A percentile compares a stretch with the other conserved stretches of the same genome.
Conservation (phyloP, 1,139 yeast genomes). For the Trichomonascaceae sp. region DNA sequence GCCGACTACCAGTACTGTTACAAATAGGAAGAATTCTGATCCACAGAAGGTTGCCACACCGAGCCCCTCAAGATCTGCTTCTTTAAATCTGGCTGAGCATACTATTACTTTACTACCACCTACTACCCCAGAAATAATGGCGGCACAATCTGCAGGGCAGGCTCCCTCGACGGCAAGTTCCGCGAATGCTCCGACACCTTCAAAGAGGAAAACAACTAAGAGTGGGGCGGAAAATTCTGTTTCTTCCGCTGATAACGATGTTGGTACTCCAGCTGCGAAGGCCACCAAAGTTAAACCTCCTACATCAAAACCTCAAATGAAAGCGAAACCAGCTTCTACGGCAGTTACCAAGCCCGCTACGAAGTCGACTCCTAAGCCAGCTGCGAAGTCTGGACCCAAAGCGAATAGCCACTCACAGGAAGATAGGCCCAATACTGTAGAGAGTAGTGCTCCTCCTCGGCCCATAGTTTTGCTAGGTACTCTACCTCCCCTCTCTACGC, state of each 20-base stretch:
- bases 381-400: background rate
- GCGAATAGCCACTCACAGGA: background rate
- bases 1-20: background rate
- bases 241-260: background rate
- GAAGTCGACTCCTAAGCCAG: background rate
- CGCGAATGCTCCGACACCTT: constrained; percentile 4
- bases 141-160: constrained; percentile 1
- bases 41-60: constrained; percentile 19
- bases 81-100: constrained; percentile 6
- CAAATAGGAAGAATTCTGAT: constrained; percentile 9
- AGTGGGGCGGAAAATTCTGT: background rate
- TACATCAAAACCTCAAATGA: background rate
- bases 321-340: background rate
- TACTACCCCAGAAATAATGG: constrained; percentile 7
- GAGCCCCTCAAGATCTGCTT: constrained; percentile 12
- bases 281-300: background rate
- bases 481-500: background rate
- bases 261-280: too few relatives aligned
- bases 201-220: background rate
- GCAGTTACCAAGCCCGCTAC: too few relatives aligned
- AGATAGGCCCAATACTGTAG: background rate
- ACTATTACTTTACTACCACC: constrained; percentile 10
- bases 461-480: background rate
- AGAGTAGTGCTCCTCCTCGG: constrained; percentile 4
- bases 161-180: constrained; percentile 5